Percentiles rank a stretch among this genome's conserved stretches.
Evolutionary conservation across 208 protist species (phyloP).

Genomic region (Leishmania major): DNA sequence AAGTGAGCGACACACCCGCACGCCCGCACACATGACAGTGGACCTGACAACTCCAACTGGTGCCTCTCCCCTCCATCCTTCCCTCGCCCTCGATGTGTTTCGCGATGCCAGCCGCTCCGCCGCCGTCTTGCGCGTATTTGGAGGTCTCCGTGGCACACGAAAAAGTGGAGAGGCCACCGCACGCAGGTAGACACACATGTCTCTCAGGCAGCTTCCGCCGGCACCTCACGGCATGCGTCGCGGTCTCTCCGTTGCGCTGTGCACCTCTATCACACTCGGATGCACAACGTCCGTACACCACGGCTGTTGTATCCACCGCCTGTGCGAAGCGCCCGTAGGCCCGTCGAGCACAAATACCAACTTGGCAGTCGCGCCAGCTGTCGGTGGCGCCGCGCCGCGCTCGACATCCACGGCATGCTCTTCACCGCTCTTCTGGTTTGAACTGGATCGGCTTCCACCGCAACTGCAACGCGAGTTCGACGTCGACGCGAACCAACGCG

Average conservation of each 20-base stretch:
- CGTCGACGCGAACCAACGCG: constrained; percentile 27
- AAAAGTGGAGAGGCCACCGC: background rate
- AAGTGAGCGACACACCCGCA: background rate
- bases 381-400: background rate
- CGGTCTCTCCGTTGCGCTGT: background rate
- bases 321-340: background rate
- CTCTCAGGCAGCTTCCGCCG: background rate
- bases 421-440: constrained; percentile 16
- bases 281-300: background rate
- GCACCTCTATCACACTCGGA: background rate
- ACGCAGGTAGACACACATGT: background rate
- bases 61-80: background rate
- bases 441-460: constrained; percentile 26
- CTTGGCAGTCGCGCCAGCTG: background rate
- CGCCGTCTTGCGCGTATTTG: background rate
- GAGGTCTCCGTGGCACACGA: background rate
- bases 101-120: background rate
- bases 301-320: background rate
- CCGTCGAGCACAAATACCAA: background rate
- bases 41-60: background rate
- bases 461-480: constrained; percentile 48
- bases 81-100: background rate
- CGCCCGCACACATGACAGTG: background rate
- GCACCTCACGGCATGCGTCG: background rate
- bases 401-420: background rate